Percentiles rank a stretch among this genome's conserved stretches.
Evolutionary conservation across 106 monocot genomes (phyloP).

Genomic region (Iris macrosiphon): DNA sequence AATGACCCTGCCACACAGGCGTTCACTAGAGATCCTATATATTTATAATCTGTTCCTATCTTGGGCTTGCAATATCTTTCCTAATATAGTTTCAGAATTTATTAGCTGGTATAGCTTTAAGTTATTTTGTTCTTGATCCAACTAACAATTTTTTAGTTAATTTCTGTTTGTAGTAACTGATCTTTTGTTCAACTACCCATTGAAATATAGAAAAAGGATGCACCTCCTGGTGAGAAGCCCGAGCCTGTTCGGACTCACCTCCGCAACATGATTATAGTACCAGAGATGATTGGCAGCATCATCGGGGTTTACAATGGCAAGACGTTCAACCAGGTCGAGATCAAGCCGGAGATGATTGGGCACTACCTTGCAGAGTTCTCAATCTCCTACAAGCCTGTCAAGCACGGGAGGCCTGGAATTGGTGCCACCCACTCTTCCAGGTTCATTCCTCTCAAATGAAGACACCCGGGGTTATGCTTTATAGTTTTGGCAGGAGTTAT

Average conservation of each 20-base stretch:
- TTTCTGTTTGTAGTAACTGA: no score
- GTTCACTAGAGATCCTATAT: no score
- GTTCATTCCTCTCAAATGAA: constrained; percentile 46
- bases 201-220: constrained; percentile 55
- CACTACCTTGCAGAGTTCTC: constrained; percentile 50
- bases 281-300: constrained; percentile 53
- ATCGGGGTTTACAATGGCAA: constrained; percentile 44
- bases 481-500: no score
- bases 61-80: no score
- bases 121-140: no score
- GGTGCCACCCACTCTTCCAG: constrained; percentile 49
- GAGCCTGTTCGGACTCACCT: constrained; percentile 43
- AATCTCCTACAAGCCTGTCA: constrained; percentile 48
- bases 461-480: no score
- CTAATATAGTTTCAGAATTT: no score
- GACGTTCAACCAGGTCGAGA: constrained; percentile 54
- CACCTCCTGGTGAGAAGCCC: constrained; percentile 36
- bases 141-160: no score
- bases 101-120: no score
- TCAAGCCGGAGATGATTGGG: constrained; percentile 53
- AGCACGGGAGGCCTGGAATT: constrained; percentile 50
- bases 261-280: constrained; percentile 47
- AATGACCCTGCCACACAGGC: no score
- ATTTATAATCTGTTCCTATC: no score
- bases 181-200: no score